Evolutionary conservation across 148 eudicot genomes (phyloP).

Genomic region (Vaccinium macrocarpon): DNA sequence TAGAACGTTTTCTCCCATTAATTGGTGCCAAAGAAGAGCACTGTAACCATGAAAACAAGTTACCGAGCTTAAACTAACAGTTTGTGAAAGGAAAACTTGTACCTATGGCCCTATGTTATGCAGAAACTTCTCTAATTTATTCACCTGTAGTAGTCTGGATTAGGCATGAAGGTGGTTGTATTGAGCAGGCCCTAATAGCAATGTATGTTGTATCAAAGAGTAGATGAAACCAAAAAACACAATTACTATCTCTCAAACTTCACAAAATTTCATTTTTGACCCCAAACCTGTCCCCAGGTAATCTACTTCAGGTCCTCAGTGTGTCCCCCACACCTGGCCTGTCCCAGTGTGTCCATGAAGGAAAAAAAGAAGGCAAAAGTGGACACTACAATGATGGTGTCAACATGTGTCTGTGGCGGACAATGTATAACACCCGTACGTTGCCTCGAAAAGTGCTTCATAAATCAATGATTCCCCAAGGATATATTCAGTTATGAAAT

Average conservation of each 20-base stretch:
- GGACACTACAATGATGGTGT: background rate
- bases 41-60: constrained; percentile 35
- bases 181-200: constrained; percentile 87
- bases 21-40: constrained; percentile 87
- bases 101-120: background rate
- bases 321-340: background rate
- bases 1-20: constrained; percentile 78
- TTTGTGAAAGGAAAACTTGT: background rate
- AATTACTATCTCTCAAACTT: background rate
- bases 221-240: no score
- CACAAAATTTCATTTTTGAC: background rate
- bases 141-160: constrained; percentile 96
- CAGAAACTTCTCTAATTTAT: constrained; percentile 1
- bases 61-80: background rate
- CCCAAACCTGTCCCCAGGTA: background rate
- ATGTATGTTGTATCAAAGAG: no score
- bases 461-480: background rate
- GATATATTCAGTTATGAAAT: background rate
- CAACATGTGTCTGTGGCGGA: background rate
- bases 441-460: background rate
- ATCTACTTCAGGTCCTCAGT: background rate
- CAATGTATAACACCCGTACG: background rate
- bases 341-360: background rate
- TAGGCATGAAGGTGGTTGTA: constrained; percentile 72
- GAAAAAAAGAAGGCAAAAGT: background rate